Conservation (phyloP, 176 grass and related monocot genomes). For the Oryza glaberrima region DNA sequence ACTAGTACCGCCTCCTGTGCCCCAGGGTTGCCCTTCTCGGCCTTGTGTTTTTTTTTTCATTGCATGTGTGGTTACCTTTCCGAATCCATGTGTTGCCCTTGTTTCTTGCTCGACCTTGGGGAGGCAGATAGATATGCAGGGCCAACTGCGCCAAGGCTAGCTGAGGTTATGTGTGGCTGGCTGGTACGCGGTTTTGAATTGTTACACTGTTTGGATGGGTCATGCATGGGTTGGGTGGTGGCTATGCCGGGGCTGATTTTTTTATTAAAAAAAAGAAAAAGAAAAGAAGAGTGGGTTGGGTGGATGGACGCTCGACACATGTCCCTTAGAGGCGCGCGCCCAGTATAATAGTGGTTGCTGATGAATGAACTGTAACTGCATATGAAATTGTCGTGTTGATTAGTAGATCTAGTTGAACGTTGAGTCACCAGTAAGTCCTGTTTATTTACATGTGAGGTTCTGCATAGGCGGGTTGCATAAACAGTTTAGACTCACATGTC, state of each 20-base stretch:
- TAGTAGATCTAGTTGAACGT: neutral
- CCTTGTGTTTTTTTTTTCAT: neutral
- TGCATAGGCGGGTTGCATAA: neutral
- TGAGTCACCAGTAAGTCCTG: neutral
- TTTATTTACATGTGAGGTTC: neutral
- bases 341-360: neutral
- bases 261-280: neutral
- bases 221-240: neutral
- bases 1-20: conserved; percentile 7
- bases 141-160: neutral
- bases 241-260: neutral
- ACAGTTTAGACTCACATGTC: neutral
- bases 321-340: rapidly evolving
- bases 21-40: conserved; percentile 60
- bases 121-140: neutral
- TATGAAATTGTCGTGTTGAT: conserved; percentile 42
- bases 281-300: too few relatives aligned
- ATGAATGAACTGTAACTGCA: conserved; percentile 32
- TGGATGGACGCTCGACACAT: neutral
- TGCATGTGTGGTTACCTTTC: conserved; percentile 46
- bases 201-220: neutral
- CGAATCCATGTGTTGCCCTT: conserved; percentile 34
- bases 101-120: conserved; percentile 28
- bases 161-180: neutral
- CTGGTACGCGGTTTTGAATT: conserved; percentile 20